Conservation (phyloP, 169 alveolate species). For the Eimeria sp. region DNA sequence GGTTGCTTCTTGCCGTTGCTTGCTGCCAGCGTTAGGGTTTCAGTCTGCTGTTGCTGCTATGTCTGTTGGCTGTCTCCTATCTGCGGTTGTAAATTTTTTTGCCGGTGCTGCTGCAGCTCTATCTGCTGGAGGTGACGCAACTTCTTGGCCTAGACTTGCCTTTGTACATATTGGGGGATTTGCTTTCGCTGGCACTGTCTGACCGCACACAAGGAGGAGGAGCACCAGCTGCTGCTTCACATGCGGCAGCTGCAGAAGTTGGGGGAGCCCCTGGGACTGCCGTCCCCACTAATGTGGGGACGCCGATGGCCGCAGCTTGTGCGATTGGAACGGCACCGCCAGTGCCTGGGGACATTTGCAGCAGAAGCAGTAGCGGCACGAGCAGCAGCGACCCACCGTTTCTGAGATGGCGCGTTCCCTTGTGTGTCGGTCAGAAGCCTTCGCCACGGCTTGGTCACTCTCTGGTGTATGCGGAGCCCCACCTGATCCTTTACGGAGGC, state of each 20-base stretch:
- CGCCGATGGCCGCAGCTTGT: not conserved
- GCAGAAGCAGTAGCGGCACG: not conserved
- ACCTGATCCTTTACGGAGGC: constrained; percentile 76
- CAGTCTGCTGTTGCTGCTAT: not conserved
- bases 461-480: constrained; percentile 74
- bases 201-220: not conserved
- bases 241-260: not conserved
- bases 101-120: constrained; percentile 28
- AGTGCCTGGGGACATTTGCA: not conserved
- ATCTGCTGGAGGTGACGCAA: constrained; percentile 68
- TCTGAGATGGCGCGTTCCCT: constrained; percentile 72
- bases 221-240: not conserved
- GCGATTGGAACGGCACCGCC: not conserved
- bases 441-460: constrained; percentile 77
- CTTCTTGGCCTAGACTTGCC: constrained; percentile 53
- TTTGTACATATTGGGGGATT: constrained; percentile 42
- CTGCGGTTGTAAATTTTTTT: not conserved
- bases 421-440: constrained; percentile 46
- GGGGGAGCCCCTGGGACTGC: not conserved
- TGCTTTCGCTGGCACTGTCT: constrained; percentile 17
- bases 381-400: constrained; percentile 42
- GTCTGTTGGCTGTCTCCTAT: not conserved
- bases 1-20: not conserved
- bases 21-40: not conserved
- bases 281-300: not conserved